Evolutionary conservation across 2,329 filamentous ascomycete genomes (phyloP).

Genomic region (Nannizziopsis barbatae): DNA sequence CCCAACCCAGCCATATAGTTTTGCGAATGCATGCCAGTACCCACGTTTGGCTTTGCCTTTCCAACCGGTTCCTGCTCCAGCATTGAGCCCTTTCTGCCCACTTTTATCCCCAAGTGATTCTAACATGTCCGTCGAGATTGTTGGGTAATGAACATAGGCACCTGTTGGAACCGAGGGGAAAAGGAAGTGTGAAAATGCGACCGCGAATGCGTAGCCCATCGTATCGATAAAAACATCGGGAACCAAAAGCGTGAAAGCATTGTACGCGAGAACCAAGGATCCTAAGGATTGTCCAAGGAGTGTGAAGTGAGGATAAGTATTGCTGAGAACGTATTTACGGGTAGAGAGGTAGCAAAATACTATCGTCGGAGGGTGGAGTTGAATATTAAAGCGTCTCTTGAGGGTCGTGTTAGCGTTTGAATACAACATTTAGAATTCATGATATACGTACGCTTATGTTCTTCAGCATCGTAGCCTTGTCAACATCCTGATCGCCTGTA

Average conservation of each 20-base stretch:
- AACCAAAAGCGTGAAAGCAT: constrained; percentile 82
- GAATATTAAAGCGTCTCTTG: constrained; percentile 81
- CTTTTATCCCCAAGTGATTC: constrained; percentile 59
- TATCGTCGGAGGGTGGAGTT: constrained; percentile 69
- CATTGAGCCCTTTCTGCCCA: constrained; percentile 64
- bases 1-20: constrained; percentile 70
- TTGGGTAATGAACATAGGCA: constrained; percentile 95
- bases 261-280: constrained; percentile 75
- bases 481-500: constrained; percentile 83
- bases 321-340: constrained; percentile 71
- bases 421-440: neutral
- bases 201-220: constrained; percentile 91
- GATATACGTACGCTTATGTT: constrained; percentile 53
- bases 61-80: constrained; percentile 63
- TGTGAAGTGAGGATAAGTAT: constrained; percentile 84
- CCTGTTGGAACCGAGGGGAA: constrained; percentile 73
- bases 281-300: constrained; percentile 88
- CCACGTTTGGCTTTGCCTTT: constrained; percentile 60
- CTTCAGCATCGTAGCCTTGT: constrained; percentile 65
- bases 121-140: constrained; percentile 97
- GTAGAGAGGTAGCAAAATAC: constrained; percentile 86
- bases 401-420: constrained; percentile 2
- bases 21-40: constrained; percentile 83
- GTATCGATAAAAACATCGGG: constrained; percentile 95
- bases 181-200: constrained; percentile 69